Base-by-base conservation (phyloP, 495 filamentous ascomycete genomes). In the Penicillium robsamsonii region DNA sequence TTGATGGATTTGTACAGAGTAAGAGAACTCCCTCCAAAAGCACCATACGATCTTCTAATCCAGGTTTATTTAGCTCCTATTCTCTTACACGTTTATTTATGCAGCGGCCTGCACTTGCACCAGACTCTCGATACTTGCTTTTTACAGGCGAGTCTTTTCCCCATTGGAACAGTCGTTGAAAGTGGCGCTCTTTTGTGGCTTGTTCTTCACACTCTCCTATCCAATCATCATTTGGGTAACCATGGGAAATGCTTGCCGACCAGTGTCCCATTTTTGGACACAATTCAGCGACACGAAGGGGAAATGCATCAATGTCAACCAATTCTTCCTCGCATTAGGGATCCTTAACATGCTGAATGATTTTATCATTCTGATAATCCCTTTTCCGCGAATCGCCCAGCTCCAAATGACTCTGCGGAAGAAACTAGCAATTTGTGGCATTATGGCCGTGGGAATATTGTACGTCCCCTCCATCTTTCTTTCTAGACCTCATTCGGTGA, bases 391-490 rank as follows among this genome's bases (percentile, higher is more conserved):
- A 11, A 71, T 78, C 18, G 37, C 61, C 17, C 58, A 54, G 24
- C 65, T 78, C 1, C 68, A 75, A 44, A 60, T 56, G 68, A 64
- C 52, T 4, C 42, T 43, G 4, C 59, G 58, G 20, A 70, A 76
- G 53, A 79, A 78, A 59, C 7, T 75, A 10, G 66, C 67, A 27
- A 66, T 79, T 31, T 65, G 67, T 31, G 71, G 60, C n/a, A 71
- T 79, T 41, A 67, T 79, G 55, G 59, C 70, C 9, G 53, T 75
- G 8, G 75, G 76, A 35, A 61, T 68, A 48, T 69, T 79, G 72
- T 77, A 45, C 45, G 54, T 15, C 5, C 12, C 1, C 13, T 15
- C 12, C 13, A 5, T 15, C 5, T 15, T 15, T 15, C 33, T 35
- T 35, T 35, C 12, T 5, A 5, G 13, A 4, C 5, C 11, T 35